Evolutionary conservation across 2,329 filamentous ascomycete species (phyloP).

Genomic region (Aspergillus amoenus): DNA sequence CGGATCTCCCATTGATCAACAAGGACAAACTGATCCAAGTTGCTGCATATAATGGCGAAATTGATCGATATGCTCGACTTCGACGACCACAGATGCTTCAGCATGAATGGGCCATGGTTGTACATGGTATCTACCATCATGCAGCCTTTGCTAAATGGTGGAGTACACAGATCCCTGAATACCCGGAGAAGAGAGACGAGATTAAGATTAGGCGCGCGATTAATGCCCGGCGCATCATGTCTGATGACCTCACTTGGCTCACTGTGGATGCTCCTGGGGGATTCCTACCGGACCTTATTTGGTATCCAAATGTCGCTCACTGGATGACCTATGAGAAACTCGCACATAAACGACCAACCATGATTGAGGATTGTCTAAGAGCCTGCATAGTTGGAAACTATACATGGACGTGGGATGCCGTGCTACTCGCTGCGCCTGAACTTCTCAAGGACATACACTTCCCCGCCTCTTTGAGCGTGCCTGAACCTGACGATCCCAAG

Average conservation of each 20-base stretch:
- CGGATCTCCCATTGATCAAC: slow-evolving; percentile 36
- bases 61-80: slow-evolving; percentile 42
- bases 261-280: too few species aligned
- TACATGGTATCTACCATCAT: slow-evolving; percentile 41
- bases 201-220: not conserved
- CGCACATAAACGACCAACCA: too few species aligned
- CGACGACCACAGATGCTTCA: slow-evolving; percentile 26
- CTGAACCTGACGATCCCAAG: not conserved
- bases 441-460: too few species aligned
- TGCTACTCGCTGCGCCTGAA: too few species aligned
- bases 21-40: slow-evolving; percentile 41
- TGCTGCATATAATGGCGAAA: slow-evolving; percentile 40
- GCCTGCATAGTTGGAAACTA: too few species aligned
- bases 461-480: too few species aligned
- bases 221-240: slow-evolving; percentile 9
- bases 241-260: not conserved
- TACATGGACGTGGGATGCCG: too few species aligned
- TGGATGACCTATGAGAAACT: too few species aligned
- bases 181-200: not conserved
- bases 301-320: too few species aligned
- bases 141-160: slow-evolving; percentile 40
- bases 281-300: too few species aligned
- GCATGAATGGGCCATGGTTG: slow-evolving; percentile 27
- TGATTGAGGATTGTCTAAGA: too few species aligned
- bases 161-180: not conserved